Conservation (phyloP, 2,329 filamentous ascomycete genomes). For the Chrysoporthe austroafricana region DNA sequence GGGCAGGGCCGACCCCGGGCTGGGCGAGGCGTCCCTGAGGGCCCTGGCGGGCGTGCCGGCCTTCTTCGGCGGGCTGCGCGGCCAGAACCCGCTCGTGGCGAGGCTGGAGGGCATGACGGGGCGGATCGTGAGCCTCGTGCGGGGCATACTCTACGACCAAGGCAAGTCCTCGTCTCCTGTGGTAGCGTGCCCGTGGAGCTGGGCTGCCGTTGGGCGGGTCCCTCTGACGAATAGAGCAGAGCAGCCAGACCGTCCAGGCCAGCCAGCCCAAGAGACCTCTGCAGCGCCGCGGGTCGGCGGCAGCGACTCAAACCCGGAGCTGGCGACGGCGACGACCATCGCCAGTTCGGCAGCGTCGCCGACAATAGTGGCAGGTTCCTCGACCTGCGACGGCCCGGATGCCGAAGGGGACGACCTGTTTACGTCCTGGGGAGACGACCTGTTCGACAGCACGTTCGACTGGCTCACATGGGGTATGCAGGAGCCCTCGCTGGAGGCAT, state of each 20-base stretch:
- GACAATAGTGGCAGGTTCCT: not conserved
- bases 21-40: conserved; percentile 5
- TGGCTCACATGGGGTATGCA: conserved; percentile 14
- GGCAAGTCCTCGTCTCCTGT: not conserved
- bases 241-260: not conserved
- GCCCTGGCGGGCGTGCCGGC: conserved; percentile 6
- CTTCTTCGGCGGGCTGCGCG: conserved; percentile 2
- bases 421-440: conserved; percentile 4
- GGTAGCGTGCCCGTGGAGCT: not conserved
- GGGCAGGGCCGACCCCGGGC: not conserved
- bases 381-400: not conserved
- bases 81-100: conserved; percentile 3
- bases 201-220: not conserved
- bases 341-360: not conserved
- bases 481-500: not conserved
- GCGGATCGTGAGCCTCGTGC: not conserved
- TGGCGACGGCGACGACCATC: not conserved
- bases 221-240: not conserved
- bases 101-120: conserved; percentile 1
- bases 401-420: not conserved
- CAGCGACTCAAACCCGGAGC: not conserved
- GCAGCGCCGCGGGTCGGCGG: not conserved
- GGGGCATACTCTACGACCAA: not conserved
- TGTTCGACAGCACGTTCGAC: conserved; percentile 9
- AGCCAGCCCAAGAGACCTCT: not conserved